Evolutionary conservation across 2,329 filamentous ascomycete species (phyloP).

Genomic region (Orbilia javanica): DNA sequence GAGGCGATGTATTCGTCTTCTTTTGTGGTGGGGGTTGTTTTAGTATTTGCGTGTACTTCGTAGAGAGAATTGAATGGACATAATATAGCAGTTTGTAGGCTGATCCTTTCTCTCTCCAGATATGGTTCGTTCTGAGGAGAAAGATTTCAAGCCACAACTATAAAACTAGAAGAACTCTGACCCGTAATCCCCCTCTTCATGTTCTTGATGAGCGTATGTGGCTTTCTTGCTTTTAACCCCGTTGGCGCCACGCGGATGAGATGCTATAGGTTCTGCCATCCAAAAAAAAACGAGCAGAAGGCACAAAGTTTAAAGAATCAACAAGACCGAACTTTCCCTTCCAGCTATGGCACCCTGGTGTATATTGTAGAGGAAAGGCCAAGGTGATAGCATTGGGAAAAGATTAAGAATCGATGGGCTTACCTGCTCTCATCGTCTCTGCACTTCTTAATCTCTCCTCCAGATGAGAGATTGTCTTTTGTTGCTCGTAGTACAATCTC

Average conservation of each 20-base stretch:
- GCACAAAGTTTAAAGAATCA: slow-evolving; percentile 39
- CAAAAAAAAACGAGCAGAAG: slow-evolving; percentile 41
- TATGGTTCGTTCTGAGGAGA: slow-evolving; percentile 19
- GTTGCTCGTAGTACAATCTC: slow-evolving; percentile 57
- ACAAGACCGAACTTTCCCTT: slow-evolving; percentile 42
- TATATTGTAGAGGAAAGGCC: slow-evolving; percentile 13
- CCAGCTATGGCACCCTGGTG: neutral
- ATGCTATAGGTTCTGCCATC: slow-evolving; percentile 56
- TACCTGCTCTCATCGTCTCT: slow-evolving; percentile 52
- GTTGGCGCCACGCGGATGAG: slow-evolving; percentile 50
- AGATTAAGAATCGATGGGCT: slow-evolving; percentile 45
- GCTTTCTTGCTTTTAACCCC: slow-evolving; percentile 45
- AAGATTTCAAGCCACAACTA: slow-evolving; percentile 24
- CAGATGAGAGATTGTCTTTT: slow-evolving; percentile 54
- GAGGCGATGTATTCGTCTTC: slow-evolving; percentile 48
- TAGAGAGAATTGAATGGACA: slow-evolving; percentile 25
- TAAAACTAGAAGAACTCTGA: slow-evolving; percentile 48
- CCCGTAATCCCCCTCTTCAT: slow-evolving; percentile 40
- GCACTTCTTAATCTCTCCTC: slow-evolving; percentile 49
- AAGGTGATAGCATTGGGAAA: neutral
- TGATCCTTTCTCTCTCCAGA: neutral
- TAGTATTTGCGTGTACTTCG: slow-evolving; percentile 18
- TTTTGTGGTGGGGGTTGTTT: slow-evolving; percentile 34
- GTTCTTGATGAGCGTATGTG: slow-evolving; percentile 9
- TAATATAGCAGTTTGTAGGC: slow-evolving; percentile 4